Conservation (phyloP, 441 rosid genomes). For the Manihot esculenta region DNA sequence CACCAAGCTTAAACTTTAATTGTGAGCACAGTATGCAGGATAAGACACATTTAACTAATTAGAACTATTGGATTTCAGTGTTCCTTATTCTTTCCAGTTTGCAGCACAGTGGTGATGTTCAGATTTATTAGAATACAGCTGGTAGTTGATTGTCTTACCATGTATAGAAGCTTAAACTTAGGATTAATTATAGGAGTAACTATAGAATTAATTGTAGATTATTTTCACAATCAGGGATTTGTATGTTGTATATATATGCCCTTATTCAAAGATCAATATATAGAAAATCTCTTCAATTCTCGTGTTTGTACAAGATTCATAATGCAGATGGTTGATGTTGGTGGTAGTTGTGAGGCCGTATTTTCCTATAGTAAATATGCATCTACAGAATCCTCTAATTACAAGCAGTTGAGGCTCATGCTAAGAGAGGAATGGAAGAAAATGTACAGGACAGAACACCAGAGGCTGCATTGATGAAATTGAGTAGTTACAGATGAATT, state of each 20-base stretch:
- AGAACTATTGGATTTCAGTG: not conserved
- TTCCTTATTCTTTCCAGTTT: not conserved
- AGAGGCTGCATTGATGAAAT: not conserved
- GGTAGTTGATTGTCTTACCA: too few relatives aligned
- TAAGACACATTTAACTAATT: not conserved
- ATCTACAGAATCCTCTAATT: not conserved
- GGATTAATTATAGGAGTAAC: too few relatives aligned
- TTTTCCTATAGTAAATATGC: constrained; percentile 3
- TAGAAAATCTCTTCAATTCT: too few relatives aligned
- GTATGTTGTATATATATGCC: too few relatives aligned
- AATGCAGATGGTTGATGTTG: not conserved
- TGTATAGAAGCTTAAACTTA: too few relatives aligned
- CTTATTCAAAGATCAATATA: too few relatives aligned
- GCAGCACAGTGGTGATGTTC: not conserved
- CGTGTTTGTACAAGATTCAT: too few relatives aligned
- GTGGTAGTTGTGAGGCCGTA: not conserved
- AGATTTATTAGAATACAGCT: too few relatives aligned
- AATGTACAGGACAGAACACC: not conserved
- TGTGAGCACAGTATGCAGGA: not conserved
- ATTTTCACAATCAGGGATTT: too few relatives aligned
- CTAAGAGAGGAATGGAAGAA: not conserved
- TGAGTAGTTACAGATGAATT: not conserved
- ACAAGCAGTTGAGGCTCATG: not conserved
- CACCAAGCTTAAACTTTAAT: not conserved
- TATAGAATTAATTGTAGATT: too few relatives aligned